Evolutionary conservation across 108 stramenopile genomes (phyloP).

Genomic region (Nannochloropsis oceanica): DNA sequence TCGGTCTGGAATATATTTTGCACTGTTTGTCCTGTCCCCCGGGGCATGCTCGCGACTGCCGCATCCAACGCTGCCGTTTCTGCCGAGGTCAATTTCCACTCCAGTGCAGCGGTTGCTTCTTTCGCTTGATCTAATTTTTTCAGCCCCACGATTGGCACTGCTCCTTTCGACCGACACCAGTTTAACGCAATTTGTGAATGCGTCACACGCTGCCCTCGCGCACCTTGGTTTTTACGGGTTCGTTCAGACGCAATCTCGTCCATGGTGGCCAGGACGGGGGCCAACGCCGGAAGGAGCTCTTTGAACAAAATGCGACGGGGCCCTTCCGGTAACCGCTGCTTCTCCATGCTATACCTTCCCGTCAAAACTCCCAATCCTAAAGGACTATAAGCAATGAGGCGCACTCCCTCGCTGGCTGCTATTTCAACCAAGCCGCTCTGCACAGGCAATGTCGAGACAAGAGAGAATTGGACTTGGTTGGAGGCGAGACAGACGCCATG

Average conservation of each 20-base stretch:
- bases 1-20: conserved; percentile 25
- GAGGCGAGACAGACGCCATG: conserved; percentile 12
- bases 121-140: conserved; percentile 23
- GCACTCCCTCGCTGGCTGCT: conserved; percentile 15
- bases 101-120: conserved; percentile 30
- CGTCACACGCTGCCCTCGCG: conserved; percentile 5
- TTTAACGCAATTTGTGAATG: conserved; percentile 28
- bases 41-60: not conserved
- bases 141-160: conserved; percentile 29
- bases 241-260: conserved; percentile 8
- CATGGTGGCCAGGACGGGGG: conserved; percentile 16
- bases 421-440: conserved; percentile 21
- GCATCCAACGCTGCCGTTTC: conserved; percentile 23
- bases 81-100: conserved; percentile 23
- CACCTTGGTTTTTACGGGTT: not conserved
- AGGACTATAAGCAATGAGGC: conserved; percentile 26
- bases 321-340: not conserved
- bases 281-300: conserved; percentile 21
- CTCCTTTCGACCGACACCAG: conserved; percentile 30
- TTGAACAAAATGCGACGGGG: conserved; percentile 28
- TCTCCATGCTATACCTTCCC: conserved; percentile 15
- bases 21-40: not conserved
- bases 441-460: conserved; percentile 24
- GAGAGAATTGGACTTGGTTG: conserved; percentile 39
- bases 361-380: conserved; percentile 32